phyloP scores from a whole-genome alignment of 2,329 filamentous ascomycete genomes.

The Botrytis elliptica region DNA sequence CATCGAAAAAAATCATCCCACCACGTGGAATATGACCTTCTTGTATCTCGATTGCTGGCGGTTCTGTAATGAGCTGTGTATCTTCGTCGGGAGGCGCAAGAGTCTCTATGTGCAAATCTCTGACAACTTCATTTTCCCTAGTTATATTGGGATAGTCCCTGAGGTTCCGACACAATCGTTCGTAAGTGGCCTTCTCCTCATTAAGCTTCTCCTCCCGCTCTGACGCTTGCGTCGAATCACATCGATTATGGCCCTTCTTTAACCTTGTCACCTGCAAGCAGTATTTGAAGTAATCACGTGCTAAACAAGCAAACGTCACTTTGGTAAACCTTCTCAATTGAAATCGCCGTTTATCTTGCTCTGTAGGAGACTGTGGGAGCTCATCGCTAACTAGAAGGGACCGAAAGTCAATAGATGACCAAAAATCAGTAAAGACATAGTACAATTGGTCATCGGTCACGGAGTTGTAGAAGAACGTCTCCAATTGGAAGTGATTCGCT shows the following conservation, averaged over 20 bases:
- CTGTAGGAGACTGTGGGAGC: background rate
- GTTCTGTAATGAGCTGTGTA: background rate
- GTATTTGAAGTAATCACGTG: background rate
- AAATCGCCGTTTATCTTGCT: background rate
- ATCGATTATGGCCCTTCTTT: background rate
- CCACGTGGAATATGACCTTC: background rate
- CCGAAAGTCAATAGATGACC: slow-evolving; percentile 7
- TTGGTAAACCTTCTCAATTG: background rate
- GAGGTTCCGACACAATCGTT: background rate
- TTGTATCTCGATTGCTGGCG: background rate
- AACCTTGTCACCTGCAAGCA: background rate
- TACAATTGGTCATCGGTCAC: slow-evolving; percentile 10
- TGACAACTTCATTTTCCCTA: background rate
- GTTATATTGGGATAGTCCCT: background rate
- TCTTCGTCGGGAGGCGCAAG: background rate
- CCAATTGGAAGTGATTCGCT: background rate
- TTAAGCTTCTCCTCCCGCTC: background rate
- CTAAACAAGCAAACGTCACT: background rate
- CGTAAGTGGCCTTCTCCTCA: background rate
- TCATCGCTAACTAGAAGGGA: background rate
- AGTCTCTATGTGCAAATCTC: background rate
- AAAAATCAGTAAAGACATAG: background rate
- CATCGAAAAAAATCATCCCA: background rate
- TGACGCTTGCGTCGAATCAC: background rate
- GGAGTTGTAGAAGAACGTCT: background rate